Evolutionary conservation across 2,329 filamentous ascomycete species (phyloP), one percentile per base, ranked within the genome.

Genomic region (Beauveria sp.): DNA sequence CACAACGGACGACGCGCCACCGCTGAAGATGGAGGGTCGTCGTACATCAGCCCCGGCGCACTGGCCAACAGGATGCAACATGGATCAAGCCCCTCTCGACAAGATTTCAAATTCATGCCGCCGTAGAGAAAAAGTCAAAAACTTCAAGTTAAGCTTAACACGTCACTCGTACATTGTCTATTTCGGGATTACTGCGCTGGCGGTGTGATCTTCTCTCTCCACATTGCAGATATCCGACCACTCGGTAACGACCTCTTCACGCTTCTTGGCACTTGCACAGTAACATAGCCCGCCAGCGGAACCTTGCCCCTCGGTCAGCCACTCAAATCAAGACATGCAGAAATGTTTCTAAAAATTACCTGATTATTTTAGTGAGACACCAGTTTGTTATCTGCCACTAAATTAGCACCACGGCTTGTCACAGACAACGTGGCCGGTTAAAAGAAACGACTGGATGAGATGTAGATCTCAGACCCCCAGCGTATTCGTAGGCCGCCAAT

Each of bases 261-360:
- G 34, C 10, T 38, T 38, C 34, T 38, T 49, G 46, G 24, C 9
- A 51, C 24, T 38, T 14, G 16, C 49, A 14, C 16, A 16, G 9
- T 16, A 31, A 40, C 40, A 45, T 24, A 55, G 52, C 52, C 40
- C 52, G 16, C 34, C 16, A 5, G 22, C 34, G 20, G 7, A n/a
- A 22, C 52, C 48, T 1, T 40, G 8, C 51, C 38, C 38, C 34
- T 20, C 6, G 34, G 22, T 16, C 26, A 24, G 34, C 38, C 52
- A 55, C 22, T 31, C 52, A 45, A 24, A 42, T 9, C 16, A 45
- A 4, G 7, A 26, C 52, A 31, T 34, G 24, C 18, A 18, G 40
- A 18, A 43, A n/a, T 55, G 52, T 45, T 55, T 45, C 40, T 55
- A 55, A 55, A 55, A 55, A 54, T 55, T 55, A 20, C 51, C n/a